Evolutionary conservation across 768 basidiomycete genomes (phyloP), one percentile per base, ranked within the genome.

Genomic region (Rhizopogon salebrosus): DNA sequence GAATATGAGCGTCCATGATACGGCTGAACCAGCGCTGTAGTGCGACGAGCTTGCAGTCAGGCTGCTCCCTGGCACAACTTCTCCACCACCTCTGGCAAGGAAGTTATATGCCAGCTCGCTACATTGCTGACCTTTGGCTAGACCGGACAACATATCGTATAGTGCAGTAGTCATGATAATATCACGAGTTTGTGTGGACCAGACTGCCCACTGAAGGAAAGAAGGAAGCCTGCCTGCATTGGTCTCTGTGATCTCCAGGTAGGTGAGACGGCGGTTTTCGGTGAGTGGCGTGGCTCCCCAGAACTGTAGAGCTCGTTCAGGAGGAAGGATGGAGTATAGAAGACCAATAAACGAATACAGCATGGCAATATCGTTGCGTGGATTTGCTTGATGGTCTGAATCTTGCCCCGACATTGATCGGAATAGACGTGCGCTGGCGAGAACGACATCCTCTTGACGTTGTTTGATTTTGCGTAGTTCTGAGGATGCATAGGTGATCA

Each of bases 21-120:
- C 80, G 3, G 84, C 75, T 4, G 82, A 77, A 1, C 77, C 78
- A 3, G 72, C 71, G 16, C 72, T 69, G 22, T 64, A 65, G 11
- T 81, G 76, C 2, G 78, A 74, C 4, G 80, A 74, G 14, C 71
- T 46, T 6, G 58, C 58, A 0, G 82, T 73, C 6, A 84, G 56
- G 22, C 75, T 75, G 57, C 79, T 83, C 23, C 84, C 82, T 1
- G 83, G 77, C 38, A 89, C 67, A 4, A 85, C 78, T 57, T 89
- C 88, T 1, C 80, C 82, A 1, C 82, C 81, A n/a, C 85, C 87
- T 35, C 85, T 74, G 14, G 84, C 85, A 65, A 97, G 79, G 67
- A 95, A 94, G 66, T 94, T 93, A 72, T 92, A 92, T 0, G 90
- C 87, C 10, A 90, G 74, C 61, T 92, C 88, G 59, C 90, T 91